phyloP scores from a whole-genome alignment of 495 filamentous ascomycete species.

The Niebla homalea region DNA sequence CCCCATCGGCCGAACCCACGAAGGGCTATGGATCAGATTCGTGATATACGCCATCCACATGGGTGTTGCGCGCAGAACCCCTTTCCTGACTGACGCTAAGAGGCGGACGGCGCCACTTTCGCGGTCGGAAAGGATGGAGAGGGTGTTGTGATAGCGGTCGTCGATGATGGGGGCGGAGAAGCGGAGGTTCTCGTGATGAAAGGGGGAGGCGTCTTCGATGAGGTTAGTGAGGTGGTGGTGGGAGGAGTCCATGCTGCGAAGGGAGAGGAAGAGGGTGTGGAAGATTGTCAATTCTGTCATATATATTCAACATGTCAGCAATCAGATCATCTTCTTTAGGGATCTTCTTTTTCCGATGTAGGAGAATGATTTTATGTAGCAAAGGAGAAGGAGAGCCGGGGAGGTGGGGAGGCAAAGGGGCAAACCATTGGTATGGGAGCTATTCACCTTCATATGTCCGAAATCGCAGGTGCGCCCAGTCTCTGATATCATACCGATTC shows the following conservation, averaged over 20 bases:
- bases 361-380: background rate
- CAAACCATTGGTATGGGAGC: background rate
- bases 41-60: slow-evolving; percentile 73
- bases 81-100: slow-evolving; percentile 17
- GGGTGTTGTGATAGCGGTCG: slow-evolving; percentile 50
- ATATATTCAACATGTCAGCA: slow-evolving; percentile 3
- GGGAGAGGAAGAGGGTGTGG: slow-evolving; percentile 57
- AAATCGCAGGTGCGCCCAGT: slow-evolving; percentile 1
- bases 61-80: slow-evolving; percentile 29
- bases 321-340: background rate
- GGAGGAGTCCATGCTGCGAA: slow-evolving; percentile 55
- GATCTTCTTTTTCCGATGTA: background rate
- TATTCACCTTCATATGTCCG: background rate
- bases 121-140: slow-evolving; percentile 57
- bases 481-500: slow-evolving; percentile 21
- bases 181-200: background rate
- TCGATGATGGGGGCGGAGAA: slow-evolving; percentile 42
- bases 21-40: slow-evolving; percentile 37
- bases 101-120: slow-evolving; percentile 45
- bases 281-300: slow-evolving; percentile 59
- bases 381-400: background rate
- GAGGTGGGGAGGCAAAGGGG: slow-evolving; percentile 10
- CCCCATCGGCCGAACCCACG: slow-evolving; percentile 42
- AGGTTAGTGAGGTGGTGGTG: slow-evolving; percentile 23
- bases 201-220: slow-evolving; percentile 5